A percentile compares a stretch with the other conserved stretches of the same genome.
phyloP scores from a whole-genome alignment of 2,329 filamentous ascomycete species.

The Ophidiomyces ophidiicola region DNA sequence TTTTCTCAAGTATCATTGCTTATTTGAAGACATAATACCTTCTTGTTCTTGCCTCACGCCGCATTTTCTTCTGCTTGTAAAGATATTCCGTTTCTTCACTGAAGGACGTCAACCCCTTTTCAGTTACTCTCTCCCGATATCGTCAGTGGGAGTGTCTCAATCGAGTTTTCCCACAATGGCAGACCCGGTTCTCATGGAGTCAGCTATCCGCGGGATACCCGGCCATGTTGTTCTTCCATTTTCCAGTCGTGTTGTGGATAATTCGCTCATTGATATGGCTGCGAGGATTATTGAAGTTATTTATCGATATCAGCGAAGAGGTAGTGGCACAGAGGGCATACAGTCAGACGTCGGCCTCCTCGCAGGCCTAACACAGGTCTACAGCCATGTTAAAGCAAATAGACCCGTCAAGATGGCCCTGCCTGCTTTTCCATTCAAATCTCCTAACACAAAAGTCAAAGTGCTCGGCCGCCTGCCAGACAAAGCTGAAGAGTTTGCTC shows the following conservation, averaged over 20 bases:
- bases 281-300: constrained; percentile 18
- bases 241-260: constrained; percentile 35
- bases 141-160: not conserved
- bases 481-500: constrained; percentile 3
- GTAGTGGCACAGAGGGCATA: not conserved
- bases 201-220: not conserved
- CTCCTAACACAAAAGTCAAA: constrained; percentile 1
- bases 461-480: constrained; percentile 3
- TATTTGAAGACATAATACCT: not conserved
- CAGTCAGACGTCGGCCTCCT: constrained; percentile 4
- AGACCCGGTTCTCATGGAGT: constrained; percentile 1
- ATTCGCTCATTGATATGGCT: constrained; percentile 35
- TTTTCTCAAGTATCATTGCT: not conserved
- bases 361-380: constrained; percentile 3
- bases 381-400: constrained; percentile 6
- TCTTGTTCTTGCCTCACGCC: not conserved
- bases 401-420: constrained; percentile 7
- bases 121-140: not conserved
- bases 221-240: constrained; percentile 19
- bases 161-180: not conserved
- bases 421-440: constrained; percentile 4
- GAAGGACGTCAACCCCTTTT: not conserved
- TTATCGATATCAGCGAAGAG: constrained; percentile 3
- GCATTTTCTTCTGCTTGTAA: not conserved
- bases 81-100: not conserved